Base-by-base conservation (phyloP, 495 filamentous ascomycete species). In the Penicillium atrosanguineum region DNA sequence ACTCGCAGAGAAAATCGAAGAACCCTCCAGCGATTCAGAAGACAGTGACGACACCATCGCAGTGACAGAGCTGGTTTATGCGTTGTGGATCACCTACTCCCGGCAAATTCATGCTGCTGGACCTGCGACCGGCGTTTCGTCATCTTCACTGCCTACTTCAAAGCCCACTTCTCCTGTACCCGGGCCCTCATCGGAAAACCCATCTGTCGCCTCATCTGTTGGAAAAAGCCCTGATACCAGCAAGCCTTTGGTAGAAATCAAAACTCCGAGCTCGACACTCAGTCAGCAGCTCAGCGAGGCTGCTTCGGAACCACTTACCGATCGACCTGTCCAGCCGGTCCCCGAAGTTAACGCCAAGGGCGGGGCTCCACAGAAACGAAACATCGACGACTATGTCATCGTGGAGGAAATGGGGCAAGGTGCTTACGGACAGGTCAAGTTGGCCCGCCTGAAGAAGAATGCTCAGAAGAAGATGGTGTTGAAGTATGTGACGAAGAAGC, bases 371-470 rank as follows among this genome's bases (percentile, higher is more conserved):
- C 57, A 74, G 65, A 95, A 92, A 67, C 91, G 93, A 68, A 84
- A 82, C 0, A 97, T 99, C 48, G 74, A 85, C 42, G 91, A 97
- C 69, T 99, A 96, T 69, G 79, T 84, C 28, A 91, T 97, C 56
- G 79, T 99, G 5, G 94, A 99, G 70, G 94, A 99, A 49, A 97
- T 99, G 93, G 94, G 94, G 6, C 91, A 97, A 70, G 94, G 94
- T 42, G 95, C 94, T 2, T 99, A 97, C 63, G 94, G 94, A 6
- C 91, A 97, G 70, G 94, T 99, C 46, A 99, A 99, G 68, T 76
- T 97, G 36, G 92, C 88, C n/a, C 83, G 92, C 9, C 87, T 95
- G 69, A 91, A 92, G 73, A 86, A 85, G 65, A 82, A 79, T 42
- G 79, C 81, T 37, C 68, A 73, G 20, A 88, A 89, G 67, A 96